Conservation (phyloP, 805 yeast species). For the Maudiozyma saulgeensis region DNA sequence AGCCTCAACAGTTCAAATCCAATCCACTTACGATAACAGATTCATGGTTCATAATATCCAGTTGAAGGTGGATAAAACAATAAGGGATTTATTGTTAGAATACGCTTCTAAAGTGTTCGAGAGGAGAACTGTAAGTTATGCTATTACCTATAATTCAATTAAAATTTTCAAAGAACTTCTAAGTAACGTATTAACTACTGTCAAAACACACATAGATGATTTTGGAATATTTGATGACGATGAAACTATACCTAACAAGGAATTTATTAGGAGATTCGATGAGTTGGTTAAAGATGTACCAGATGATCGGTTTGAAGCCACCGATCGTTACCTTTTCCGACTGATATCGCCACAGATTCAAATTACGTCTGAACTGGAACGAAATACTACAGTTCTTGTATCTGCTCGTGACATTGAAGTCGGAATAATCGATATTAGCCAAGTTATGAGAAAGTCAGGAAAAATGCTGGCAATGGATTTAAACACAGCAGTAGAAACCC, state of each 20-base stretch:
- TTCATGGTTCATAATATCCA: slow-evolving; percentile 48
- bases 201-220: slow-evolving; percentile 7
- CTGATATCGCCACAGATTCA: slow-evolving; percentile 58
- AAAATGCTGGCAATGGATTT: slow-evolving; percentile 22
- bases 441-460: slow-evolving; percentile 27
- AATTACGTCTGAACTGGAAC: slow-evolving; percentile 37
- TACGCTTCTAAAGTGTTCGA: slow-evolving; percentile 39
- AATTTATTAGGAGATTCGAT: slow-evolving; percentile 37
- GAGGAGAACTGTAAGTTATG: slow-evolving; percentile 35
- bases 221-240: slow-evolving; percentile 10
- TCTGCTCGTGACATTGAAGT: slow-evolving; percentile 52
- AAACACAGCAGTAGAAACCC: slow-evolving; percentile 39
- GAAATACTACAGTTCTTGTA: slow-evolving; percentile 40
- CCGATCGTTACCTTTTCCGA: slow-evolving; percentile 43
- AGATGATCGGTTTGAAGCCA: slow-evolving; percentile 33
- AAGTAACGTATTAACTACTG: slow-evolving; percentile 13
- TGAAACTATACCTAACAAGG: slow-evolving; percentile 19
- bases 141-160: slow-evolving; percentile 41
- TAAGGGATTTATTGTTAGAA: slow-evolving; percentile 40
- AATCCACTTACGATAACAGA: slow-evolving; percentile 42
- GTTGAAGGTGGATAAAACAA: slow-evolving; percentile 43
- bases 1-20: slow-evolving; percentile 18
- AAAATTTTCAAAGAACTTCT: slow-evolving; percentile 37
- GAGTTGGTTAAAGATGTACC: slow-evolving; percentile 36
- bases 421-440: slow-evolving; percentile 39